Percentiles rank a stretch among this genome's conserved stretches.
Conservation (phyloP, 306 rosid species). For the Alnus glutinosa region DNA sequence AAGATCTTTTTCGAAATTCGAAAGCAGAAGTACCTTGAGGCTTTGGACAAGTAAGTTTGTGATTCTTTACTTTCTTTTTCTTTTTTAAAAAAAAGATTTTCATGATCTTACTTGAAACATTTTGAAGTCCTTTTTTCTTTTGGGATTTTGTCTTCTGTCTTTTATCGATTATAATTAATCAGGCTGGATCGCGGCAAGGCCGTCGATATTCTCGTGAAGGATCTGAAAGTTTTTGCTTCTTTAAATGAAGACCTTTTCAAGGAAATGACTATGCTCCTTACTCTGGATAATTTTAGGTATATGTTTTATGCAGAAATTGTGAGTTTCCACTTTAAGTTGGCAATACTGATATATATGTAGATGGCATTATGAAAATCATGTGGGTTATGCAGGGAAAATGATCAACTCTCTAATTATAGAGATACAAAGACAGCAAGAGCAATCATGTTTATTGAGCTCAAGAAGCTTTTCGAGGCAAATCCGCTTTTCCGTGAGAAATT, state of each 20-base stretch:
- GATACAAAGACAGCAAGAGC: constrained; percentile 43
- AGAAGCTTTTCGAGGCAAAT: constrained; percentile 40
- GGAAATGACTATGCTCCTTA: constrained; percentile 25
- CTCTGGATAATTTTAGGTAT: constrained; percentile 32
- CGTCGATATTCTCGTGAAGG: constrained; percentile 25
- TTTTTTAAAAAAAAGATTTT: neutral
- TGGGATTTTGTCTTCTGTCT: neutral
- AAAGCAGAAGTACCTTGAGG: constrained; percentile 34
- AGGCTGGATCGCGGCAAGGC: constrained; percentile 29
- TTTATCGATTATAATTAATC: neutral
- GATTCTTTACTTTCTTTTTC: neutral
- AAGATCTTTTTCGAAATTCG: constrained; percentile 30
- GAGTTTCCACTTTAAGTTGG: neutral
- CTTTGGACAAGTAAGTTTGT: constrained; percentile 26
- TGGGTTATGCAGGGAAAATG: constrained; percentile 41
- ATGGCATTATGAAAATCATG: constrained; percentile 1
- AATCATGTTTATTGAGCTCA: constrained; percentile 35
- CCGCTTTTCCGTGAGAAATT: constrained; percentile 41
- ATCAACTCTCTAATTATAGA: constrained; percentile 31
- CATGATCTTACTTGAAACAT: neutral
- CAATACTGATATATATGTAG: neutral
- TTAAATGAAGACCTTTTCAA: constrained; percentile 23
- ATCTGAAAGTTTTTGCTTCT: constrained; percentile 27
- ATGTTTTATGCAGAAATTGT: neutral
- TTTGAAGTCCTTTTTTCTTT: neutral